Evolutionary conservation across 1,284 basidiomycete species (phyloP), one percentile per base, ranked within the genome.

Genomic region (Malassezia dermatis): DNA sequence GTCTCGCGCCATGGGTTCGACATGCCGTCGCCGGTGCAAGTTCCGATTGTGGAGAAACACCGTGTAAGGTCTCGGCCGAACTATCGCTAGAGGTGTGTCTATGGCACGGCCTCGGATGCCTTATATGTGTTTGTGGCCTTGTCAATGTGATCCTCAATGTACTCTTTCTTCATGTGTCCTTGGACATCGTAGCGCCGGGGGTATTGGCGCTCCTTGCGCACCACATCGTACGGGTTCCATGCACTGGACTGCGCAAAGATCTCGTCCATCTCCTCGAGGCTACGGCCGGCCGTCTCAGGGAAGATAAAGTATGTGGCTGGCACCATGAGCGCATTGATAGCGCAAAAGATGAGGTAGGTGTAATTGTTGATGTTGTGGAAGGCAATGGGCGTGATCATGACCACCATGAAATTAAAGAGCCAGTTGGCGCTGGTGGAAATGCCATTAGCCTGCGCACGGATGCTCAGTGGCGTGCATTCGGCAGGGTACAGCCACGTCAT

Each of bases 401-500:
- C 69, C 27, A 71, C 66, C 23, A 70, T 21, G 32, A 71, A 71
- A 48, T 71, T 71, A 53, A 69, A 71, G 28, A 70, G 39, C 67
- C 67, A 70, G 58, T 71, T 71, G 32, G 65, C 58, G 6, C 58
- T 59, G 0, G 69, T 71, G 6, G 61, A 64, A 51, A 71, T 63
- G 43, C 69, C 70, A 47, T 73, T 73, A 10, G 67, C 67, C 37
- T 64, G 60, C 0, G 68, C 68, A 19, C 70, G 58, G 42, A 71
- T 71, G 12, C 61, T 51, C 12, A 73, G 60, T 0, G 69, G 69
- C 1, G 70, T 71, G 53, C 71, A 69, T 54, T 73, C 70, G 32
- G 70, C 70, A 12, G 70, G 70, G 58, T 71, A 71, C n/a, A 73
- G 58, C 70, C 70, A 73, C 8, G 70, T 66, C 69, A 73, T 68